Base-by-base conservation (phyloP, 2,329 filamentous ascomycete species). In the Neonectria ditissima region DNA sequence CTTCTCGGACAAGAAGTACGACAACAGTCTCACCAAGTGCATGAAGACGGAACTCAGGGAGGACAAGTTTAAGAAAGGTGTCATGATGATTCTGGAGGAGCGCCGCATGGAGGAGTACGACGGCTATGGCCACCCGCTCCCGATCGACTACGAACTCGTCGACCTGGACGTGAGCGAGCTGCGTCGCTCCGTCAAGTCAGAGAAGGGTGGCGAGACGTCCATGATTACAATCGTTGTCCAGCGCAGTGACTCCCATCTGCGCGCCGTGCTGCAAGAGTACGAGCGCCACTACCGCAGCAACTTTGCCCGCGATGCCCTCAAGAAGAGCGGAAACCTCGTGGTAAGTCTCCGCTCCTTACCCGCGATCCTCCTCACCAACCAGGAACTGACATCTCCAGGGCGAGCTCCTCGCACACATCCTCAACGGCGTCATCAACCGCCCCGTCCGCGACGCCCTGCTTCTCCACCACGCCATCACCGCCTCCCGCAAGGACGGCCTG, bases 391-490 rank as follows among this genome's bases (percentile, higher is more conserved):
- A 32, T 45, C 4, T 34, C 48, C 70, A 97, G 94, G 96, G 96
- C 68, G 96, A 99, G 81, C 89, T 97, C 20, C 89, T 98, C 39
- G 93, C 94, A 0, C 96, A 98, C 79, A 93, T 98, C 71, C 90
- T 99, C 74, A 97, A 98, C 80, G 96, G 96, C 73, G 90, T 97
- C 61, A 97, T 98, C 82, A 98, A 98, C 81, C 92, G 92, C 63
- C 94, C 96, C 6, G 93, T 97, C 66, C 92, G 96, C 59, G 96
- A 98, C 78, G 93, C 95, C 3, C 86, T 97, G 39, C 89, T 98
- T 3, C 84, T 99, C 2, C 90, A 97, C 78, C 96, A 98, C 81
- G 95, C 96, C 2, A 89, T 98, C 68, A 91, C 89, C 20, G 87
- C 91, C 48, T 90, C 91, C 4, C 87, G 85, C 68, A 87, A 87